Percentiles rank a stretch among this genome's conserved stretches.
These are phyloP conservation scores for Penicillium paradoxum DNA, from an alignment of 495 filamentous ascomycete species.

Conservation along the genomic window DNA sequence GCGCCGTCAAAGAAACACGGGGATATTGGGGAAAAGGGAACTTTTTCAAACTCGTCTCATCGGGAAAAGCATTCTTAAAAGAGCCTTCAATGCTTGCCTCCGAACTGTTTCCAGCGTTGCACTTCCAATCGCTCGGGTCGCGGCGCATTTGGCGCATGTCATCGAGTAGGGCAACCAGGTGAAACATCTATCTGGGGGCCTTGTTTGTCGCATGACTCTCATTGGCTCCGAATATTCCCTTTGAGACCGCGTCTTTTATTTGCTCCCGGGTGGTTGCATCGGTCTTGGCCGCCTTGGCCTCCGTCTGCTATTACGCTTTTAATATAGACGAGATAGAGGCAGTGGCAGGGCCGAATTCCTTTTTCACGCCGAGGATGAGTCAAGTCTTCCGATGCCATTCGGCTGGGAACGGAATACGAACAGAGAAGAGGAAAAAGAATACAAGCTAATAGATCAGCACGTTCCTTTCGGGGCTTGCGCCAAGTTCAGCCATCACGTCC, in stretches of 20 bases:
- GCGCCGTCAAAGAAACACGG: no score
- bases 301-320: no score
- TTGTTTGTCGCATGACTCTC: neutral
- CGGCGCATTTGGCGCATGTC: constrained; percentile 7
- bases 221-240: neutral
- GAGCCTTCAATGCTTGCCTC: no score
- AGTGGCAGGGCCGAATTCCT: neutral
- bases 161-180: neutral
- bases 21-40: no score
- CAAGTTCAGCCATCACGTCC: constrained; percentile 1
- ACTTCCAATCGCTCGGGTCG: neutral
- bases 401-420: neutral
- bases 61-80: no score
- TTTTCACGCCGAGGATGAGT: no score
- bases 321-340: no score
- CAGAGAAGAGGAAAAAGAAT: neutral
- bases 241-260: neutral
- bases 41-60: no score
- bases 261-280: neutral
- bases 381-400: neutral
- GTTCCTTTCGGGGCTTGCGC: constrained; percentile 3
- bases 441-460: neutral
- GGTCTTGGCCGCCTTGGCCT: neutral
- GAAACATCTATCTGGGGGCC: neutral
- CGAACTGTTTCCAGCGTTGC: neutral